These are phyloP conservation scores for Teunomyces kruisii DNA, from an alignment of 805 yeast genomes.

Conservation along the genomic window DNA sequence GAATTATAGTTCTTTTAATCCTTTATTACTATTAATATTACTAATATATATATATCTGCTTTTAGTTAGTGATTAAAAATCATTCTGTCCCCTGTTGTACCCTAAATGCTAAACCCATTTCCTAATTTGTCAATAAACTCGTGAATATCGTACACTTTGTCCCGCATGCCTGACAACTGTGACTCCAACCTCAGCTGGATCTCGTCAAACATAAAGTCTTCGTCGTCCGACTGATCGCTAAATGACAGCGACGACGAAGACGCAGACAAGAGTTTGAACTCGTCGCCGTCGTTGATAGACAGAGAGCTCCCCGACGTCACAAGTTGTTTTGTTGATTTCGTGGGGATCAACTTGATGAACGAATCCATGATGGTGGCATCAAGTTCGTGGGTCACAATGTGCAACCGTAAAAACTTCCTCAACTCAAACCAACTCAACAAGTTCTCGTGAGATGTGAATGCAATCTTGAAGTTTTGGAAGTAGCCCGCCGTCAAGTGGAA, in stretches of 20 bases:
- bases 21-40: constrained; percentile 2
- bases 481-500: neutral
- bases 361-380: constrained; percentile 9
- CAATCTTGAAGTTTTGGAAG: neutral
- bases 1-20: constrained; percentile 1
- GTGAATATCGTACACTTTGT: constrained; percentile 24
- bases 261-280: constrained; percentile 7
- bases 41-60: neutral
- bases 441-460: neutral
- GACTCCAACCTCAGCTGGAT: constrained; percentile 21
- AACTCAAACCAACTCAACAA: constrained; percentile 10
- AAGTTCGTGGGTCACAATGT: constrained; percentile 8
- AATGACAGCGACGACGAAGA: constrained; percentile 9
- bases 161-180: constrained; percentile 22
- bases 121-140: constrained; percentile 23
- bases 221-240: constrained; percentile 15
- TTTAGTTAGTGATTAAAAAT: no score
- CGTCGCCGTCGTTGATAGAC: constrained; percentile 9
- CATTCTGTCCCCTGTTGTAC: neutral
- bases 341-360: constrained; percentile 17
- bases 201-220: constrained; percentile 24
- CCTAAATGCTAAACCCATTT: constrained; percentile 16
- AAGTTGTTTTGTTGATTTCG: constrained; percentile 4
- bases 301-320: constrained; percentile 5
- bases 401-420: constrained; percentile 8